Evolutionary conservation across 2,329 filamentous ascomycete genomes (phyloP).

Genomic region (Hymenoscyphus scutula): DNA sequence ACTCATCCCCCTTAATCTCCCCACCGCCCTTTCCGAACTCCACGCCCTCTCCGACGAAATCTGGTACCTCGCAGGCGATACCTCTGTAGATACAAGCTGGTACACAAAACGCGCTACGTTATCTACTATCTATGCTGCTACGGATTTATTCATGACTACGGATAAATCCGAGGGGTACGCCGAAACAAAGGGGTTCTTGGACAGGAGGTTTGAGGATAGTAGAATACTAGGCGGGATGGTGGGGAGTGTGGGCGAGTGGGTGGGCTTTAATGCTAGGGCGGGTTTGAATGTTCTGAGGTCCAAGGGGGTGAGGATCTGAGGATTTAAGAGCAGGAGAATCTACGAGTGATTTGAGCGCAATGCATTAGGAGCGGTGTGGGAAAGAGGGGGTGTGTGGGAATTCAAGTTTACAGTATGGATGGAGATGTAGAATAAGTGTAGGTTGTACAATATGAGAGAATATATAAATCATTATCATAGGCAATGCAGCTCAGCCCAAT

Average conservation of each 20-base stretch:
- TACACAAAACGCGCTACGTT: conserved; percentile 70
- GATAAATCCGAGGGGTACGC: conserved; percentile 70
- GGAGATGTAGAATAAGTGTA: not conserved
- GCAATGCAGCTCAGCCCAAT: not conserved
- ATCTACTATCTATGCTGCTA: conserved; percentile 67
- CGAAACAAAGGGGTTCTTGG: conserved; percentile 78
- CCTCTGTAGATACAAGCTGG: conserved; percentile 80
- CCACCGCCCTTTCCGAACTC: conserved; percentile 74
- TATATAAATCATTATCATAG: not conserved
- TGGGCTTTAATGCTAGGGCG: conserved; percentile 76
- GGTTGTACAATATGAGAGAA: not conserved
- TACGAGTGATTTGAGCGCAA: no score
- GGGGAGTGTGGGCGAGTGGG: conserved; percentile 68
- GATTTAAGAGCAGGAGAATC: no score
- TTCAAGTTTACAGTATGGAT: not conserved
- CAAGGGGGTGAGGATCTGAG: conserved; percentile 73
- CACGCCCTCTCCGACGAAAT: conserved; percentile 87
- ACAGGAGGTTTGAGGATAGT: conserved; percentile 66
- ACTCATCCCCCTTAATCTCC: conserved; percentile 83
- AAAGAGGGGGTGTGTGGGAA: not conserved
- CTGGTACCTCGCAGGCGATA: conserved; percentile 80
- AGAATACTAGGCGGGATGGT: conserved; percentile 60
- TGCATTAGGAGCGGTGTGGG: no score
- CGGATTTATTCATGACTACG: conserved; percentile 92
- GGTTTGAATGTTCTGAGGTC: conserved; percentile 81